Evolutionary conservation across 1,284 basidiomycete genomes (phyloP).

Genomic region (Sutorius eximius): DNA sequence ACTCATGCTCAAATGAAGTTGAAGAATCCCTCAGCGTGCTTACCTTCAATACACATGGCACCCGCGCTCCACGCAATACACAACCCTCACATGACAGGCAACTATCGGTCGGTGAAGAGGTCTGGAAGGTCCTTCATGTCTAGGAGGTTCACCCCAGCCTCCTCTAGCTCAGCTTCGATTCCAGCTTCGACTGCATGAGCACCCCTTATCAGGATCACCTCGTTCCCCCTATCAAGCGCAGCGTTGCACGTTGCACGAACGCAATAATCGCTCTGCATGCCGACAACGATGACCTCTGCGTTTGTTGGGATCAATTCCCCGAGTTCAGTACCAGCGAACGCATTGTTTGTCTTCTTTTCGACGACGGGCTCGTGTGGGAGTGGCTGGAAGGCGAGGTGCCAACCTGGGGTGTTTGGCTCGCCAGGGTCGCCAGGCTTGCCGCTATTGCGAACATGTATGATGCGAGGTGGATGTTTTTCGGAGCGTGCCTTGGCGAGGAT

Average conservation of each 20-base stretch:
- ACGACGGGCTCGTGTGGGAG: constrained; percentile 51
- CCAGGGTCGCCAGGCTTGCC: constrained; percentile 62
- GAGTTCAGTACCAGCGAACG: constrained; percentile 58
- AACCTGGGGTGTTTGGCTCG: constrained; percentile 51
- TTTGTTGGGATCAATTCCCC: constrained; percentile 47
- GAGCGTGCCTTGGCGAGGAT: constrained; percentile 54
- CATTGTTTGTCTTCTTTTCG: constrained; percentile 70
- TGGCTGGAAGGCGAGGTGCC: constrained; percentile 56
- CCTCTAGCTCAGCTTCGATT: constrained; percentile 61
- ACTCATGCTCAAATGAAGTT: neutral
- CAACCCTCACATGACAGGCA: neutral
- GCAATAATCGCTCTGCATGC: constrained; percentile 65
- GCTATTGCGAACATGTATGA: constrained; percentile 64
- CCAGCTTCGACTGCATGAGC: constrained; percentile 50
- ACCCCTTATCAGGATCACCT: constrained; percentile 58
- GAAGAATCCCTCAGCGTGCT: neutral
- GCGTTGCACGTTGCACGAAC: constrained; percentile 64
- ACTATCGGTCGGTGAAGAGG: constrained; percentile 51
- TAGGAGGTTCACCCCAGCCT: constrained; percentile 60
- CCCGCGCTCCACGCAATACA: neutral
- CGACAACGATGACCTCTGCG: constrained; percentile 64
- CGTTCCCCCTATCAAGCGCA: constrained; percentile 62
- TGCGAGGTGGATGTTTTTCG: constrained; percentile 50
- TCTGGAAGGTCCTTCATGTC: constrained; percentile 62
- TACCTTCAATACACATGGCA: constrained; percentile 11